phyloP scores from a whole-genome alignment of 805 yeast genomes.

The Priceomyces haplophilus region DNA sequence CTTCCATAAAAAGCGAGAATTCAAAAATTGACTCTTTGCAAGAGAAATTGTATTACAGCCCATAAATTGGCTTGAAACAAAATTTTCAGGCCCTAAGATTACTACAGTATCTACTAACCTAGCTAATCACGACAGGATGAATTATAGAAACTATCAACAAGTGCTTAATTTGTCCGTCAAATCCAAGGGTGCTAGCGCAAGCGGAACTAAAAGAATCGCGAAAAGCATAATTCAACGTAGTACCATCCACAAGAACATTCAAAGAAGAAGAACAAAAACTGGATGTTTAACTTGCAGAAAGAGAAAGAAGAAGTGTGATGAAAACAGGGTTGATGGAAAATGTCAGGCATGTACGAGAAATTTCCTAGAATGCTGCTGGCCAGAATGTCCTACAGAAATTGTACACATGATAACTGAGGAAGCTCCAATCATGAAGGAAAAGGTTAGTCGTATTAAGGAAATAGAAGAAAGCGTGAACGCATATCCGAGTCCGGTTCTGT shows the following conservation, averaged over 20 bases:
- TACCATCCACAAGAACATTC: background rate
- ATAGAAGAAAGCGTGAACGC: slow-evolving; percentile 14
- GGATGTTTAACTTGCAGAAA: slow-evolving; percentile 62
- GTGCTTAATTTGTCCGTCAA: slow-evolving; percentile 28
- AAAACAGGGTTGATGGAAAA: slow-evolving; percentile 40
- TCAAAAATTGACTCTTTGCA: background rate
- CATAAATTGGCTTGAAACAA: background rate
- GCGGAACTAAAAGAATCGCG: slow-evolving; percentile 17
- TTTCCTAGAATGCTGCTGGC: slow-evolving; percentile 45
- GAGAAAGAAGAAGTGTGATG: slow-evolving; percentile 65
- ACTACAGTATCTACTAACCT: background rate
- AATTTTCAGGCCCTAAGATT: background rate
- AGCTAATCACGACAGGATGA: slow-evolving; percentile 7
- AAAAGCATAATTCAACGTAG: slow-evolving; percentile 12
- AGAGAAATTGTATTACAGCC: background rate
- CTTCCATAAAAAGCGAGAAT: slow-evolving; percentile 1
- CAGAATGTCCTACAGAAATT: slow-evolving; percentile 15
- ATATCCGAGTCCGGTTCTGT: slow-evolving; percentile 31
- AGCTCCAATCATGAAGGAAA: background rate
- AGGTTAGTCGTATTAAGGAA: slow-evolving; percentile 5
- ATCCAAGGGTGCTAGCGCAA: slow-evolving; percentile 16
- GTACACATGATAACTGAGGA: background rate
- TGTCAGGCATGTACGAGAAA: slow-evolving; percentile 45
- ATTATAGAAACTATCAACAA: slow-evolving; percentile 37
- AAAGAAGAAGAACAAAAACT: slow-evolving; percentile 41